phyloP scores from a whole-genome alignment of 495 filamentous ascomycete species.

The Pyronema omphalodes region DNA sequence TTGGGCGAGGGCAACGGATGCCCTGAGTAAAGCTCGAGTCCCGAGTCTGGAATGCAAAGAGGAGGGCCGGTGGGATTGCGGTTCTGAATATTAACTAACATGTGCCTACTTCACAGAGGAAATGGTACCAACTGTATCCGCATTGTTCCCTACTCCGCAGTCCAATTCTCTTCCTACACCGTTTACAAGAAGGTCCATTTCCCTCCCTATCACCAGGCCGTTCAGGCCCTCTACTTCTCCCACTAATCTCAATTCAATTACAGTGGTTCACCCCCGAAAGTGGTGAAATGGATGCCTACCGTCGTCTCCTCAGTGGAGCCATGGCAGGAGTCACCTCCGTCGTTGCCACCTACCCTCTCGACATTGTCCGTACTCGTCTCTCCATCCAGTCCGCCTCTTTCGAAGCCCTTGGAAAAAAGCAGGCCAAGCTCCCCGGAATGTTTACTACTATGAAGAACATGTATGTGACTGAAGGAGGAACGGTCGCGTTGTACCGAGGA shows the following conservation, averaged over 20 bases:
- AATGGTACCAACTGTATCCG: constrained; percentile 97
- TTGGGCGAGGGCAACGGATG: too few species aligned
- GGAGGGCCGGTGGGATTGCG: too few species aligned
- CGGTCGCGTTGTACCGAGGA: constrained; percentile 69
- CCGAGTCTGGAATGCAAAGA: too few species aligned
- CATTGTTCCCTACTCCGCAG: constrained; percentile 92
- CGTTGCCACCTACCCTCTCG: constrained; percentile 57
- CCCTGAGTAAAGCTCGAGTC: too few species aligned
- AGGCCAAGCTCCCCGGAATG: constrained; percentile 73
- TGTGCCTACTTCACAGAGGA: constrained; percentile 31
- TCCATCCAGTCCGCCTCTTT: constrained; percentile 96
- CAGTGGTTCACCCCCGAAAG: background rate
- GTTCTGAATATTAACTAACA: too few species aligned
- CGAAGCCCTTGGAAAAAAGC: constrained; percentile 41
- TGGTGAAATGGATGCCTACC: constrained; percentile 14
- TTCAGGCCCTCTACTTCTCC: background rate
- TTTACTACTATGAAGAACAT: constrained; percentile 63
- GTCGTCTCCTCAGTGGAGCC: constrained; percentile 37
- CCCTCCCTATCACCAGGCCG: constrained; percentile 19
- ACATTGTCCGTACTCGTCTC: constrained; percentile 86
- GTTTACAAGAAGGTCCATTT: constrained; percentile 69
- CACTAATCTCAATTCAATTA: background rate
- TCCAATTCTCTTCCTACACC: constrained; percentile 95
- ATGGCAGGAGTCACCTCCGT: constrained; percentile 89
- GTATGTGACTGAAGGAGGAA: constrained; percentile 79